Conservation (phyloP, 192 early-diverging fungal species). For the Allomyces macrogynus region DNA sequence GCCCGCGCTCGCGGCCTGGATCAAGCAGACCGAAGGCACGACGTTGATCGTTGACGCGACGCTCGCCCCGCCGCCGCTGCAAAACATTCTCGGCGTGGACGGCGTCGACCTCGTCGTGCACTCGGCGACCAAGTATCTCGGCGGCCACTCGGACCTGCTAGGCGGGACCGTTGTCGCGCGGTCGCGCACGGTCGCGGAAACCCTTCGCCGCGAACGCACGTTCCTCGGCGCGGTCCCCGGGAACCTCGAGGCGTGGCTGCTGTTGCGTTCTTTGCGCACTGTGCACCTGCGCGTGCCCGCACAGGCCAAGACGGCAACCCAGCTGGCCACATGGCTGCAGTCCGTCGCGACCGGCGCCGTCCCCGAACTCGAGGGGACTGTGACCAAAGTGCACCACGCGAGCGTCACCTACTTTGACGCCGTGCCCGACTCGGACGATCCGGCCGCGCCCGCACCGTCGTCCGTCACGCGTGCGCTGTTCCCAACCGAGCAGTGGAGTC, state of each 20-base stretch:
- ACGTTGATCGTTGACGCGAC: constrained; percentile 40
- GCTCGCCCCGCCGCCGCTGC: constrained; percentile 46
- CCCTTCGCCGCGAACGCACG: constrained; percentile 22
- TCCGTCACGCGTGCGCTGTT: not conserved
- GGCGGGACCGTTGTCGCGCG: constrained; percentile 38
- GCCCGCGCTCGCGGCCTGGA: constrained; percentile 12
- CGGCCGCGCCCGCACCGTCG: no score
- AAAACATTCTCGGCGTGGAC: constrained; percentile 11
- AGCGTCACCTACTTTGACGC: not conserved
- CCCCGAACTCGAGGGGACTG: not conserved
- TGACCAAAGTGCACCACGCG: constrained; percentile 3
- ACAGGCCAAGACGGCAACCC: constrained; percentile 31
- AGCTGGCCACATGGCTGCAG: constrained; percentile 28
- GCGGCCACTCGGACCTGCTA: constrained; percentile 47
- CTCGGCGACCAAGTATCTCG: constrained; percentile 48
- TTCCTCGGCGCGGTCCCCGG: constrained; percentile 34
- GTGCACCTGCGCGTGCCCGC: constrained; percentile 33
- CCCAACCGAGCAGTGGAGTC: no score
- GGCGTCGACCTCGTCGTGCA: constrained; percentile 54
- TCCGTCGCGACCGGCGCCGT: constrained; percentile 8
- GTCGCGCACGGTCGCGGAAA: constrained; percentile 13
- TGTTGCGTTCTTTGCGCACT: constrained; percentile 35
- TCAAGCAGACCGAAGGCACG: constrained; percentile 24
- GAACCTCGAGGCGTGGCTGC: constrained; percentile 42
- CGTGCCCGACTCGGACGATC: no score